Evolutionary conservation across 2,329 filamentous ascomycete genomes (phyloP).

Genomic region (Lasiodiplodia gonubiensis): DNA sequence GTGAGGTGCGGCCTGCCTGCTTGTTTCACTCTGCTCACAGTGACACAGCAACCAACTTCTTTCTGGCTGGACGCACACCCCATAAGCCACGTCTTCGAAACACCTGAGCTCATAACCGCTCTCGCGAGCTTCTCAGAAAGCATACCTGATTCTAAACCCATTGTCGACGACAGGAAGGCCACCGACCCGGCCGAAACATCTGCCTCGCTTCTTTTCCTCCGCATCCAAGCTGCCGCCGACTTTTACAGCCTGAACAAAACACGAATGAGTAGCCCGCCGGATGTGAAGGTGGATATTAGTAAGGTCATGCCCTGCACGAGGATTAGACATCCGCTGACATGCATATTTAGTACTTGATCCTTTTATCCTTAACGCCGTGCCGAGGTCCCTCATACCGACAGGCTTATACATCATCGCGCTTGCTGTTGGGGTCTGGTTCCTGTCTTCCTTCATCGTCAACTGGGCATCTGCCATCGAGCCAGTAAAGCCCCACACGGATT

Average conservation of each 20-base stretch:
- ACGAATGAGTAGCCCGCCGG: slow-evolving; percentile 76
- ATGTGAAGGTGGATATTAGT: slow-evolving; percentile 76
- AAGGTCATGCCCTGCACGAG: slow-evolving; percentile 31
- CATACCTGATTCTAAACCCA: slow-evolving; percentile 34
- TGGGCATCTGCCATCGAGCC: slow-evolving; percentile 37
- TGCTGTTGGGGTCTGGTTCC: slow-evolving; percentile 58
- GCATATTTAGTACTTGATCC: slow-evolving; percentile 73
- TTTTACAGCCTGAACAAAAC: slow-evolving; percentile 78
- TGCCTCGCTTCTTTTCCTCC: slow-evolving; percentile 71
- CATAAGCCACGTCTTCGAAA: slow-evolving; percentile 65
- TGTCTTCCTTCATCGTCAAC: slow-evolving; percentile 53
- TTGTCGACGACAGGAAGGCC: slow-evolving; percentile 23
- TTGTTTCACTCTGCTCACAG: slow-evolving; percentile 21
- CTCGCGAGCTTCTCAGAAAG: slow-evolving; percentile 65
- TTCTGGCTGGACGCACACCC: slow-evolving; percentile 74
- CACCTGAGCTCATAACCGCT: slow-evolving; percentile 67
- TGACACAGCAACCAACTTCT: slow-evolving; percentile 77
- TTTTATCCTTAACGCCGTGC: slow-evolving; percentile 79
- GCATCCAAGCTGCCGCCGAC: slow-evolving; percentile 77
- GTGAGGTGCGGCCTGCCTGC: slow-evolving; percentile 43
- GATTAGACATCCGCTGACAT: slow-evolving; percentile 22
- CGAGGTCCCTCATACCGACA: slow-evolving; percentile 76
- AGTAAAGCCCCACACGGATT: slow-evolving; percentile 42
- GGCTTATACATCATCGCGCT: slow-evolving; percentile 70
- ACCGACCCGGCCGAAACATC: slow-evolving; percentile 21